These are phyloP conservation scores for Pichia gijzeniarum DNA, from an alignment of 805 yeast genomes.

Conservation along the genomic window DNA sequence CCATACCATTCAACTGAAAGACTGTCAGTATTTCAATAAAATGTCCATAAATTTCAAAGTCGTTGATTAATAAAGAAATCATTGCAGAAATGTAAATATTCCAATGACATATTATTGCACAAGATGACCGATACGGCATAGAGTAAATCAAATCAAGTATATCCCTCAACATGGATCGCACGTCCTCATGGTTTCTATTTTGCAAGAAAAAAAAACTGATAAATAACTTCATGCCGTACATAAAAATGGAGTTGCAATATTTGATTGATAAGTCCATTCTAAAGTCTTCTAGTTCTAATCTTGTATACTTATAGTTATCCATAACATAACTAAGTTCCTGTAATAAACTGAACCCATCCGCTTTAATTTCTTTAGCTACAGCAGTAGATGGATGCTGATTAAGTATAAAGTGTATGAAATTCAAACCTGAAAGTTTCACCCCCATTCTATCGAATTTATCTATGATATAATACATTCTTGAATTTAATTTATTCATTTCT, in stretches of 20 bases:
- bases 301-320: constrained; percentile 1
- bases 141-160: constrained; percentile 10
- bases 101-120: constrained; percentile 10
- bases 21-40: constrained; percentile 4
- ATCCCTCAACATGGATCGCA: constrained; percentile 1
- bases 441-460: background rate
- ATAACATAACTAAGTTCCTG: background rate
- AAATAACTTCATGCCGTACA: constrained; percentile 9
- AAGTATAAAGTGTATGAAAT: constrained; percentile 9
- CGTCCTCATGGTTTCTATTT: background rate
- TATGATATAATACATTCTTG: constrained; percentile 1
- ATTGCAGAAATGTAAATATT: constrained; percentile 6
- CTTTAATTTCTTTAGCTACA: background rate
- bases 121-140: constrained; percentile 12
- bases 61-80: constrained; percentile 5
- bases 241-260: constrained; percentile 7
- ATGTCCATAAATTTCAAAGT: constrained; percentile 6
- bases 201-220: constrained; percentile 8
- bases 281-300: constrained; percentile 5
- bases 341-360: constrained; percentile 2
- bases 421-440: constrained; percentile 8
- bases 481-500: background rate
- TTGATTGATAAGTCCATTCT: constrained; percentile 11
- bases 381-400: background rate
- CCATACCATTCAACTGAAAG: constrained; percentile 11